phyloP scores from a whole-genome alignment of 2,329 filamentous ascomycete species.

The Chaetomiaceae sp. region DNA sequence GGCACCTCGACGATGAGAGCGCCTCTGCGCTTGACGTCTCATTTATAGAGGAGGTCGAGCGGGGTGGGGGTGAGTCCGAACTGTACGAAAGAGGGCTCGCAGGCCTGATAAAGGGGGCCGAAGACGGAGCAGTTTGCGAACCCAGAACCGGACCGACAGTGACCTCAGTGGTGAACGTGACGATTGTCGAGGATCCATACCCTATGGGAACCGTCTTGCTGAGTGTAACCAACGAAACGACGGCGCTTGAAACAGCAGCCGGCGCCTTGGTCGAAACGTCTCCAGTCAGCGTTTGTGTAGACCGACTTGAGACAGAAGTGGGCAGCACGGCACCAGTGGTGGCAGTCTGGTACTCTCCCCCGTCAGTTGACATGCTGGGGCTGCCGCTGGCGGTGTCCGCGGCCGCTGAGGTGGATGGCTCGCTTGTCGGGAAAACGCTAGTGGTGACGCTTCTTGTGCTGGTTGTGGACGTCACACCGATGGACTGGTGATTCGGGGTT shows the following conservation, averaged over 20 bases:
- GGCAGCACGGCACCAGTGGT: not conserved
- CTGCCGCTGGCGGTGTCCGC: not conserved
- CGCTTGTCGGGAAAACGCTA: not conserved
- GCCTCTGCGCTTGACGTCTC: not conserved
- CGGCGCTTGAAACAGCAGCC: not conserved
- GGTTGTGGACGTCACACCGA: not conserved
- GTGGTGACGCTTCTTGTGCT: not conserved
- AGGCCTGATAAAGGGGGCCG: slow-evolving; percentile 5
- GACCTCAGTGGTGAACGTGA: slow-evolving; percentile 19
- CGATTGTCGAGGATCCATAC: slow-evolving; percentile 11
- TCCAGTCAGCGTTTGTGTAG: not conserved
- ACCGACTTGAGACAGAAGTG: not conserved
- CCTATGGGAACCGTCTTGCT: slow-evolving; percentile 19
- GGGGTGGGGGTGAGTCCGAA: slow-evolving; percentile 9
- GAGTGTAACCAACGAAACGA: slow-evolving; percentile 17
- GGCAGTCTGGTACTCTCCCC: not conserved
- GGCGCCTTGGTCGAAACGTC: not conserved
- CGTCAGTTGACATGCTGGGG: not conserved
- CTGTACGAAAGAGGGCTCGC: slow-evolving; percentile 11
- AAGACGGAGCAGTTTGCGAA: not conserved
- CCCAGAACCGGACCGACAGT: slow-evolving; percentile 2
- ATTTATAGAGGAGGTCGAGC: not conserved
- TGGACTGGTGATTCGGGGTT: too few species aligned
- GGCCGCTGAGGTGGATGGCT: not conserved
- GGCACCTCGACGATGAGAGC: not conserved